Evolutionary conservation across 768 basidiomycete species (phyloP), one percentile per base, ranked within the genome.

Genomic region (Wakefieldia striispora): DNA sequence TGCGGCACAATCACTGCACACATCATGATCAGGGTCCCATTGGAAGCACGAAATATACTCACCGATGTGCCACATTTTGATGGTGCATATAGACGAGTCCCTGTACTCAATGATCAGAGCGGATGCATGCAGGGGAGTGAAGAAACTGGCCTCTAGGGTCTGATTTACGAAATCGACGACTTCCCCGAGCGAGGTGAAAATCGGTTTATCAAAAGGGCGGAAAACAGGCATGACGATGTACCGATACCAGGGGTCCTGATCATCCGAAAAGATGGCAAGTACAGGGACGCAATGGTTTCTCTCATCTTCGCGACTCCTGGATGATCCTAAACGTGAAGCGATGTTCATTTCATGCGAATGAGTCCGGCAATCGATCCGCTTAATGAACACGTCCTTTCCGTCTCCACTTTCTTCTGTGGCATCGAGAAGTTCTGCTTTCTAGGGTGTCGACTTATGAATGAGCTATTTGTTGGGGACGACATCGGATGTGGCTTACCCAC

Each of bases 61-160:
- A 71, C 73, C 71, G 53, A 47, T 73, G 71, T 6, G 66, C 66
- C n/a, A 74, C 59, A 31, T 60, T 56, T 39, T 64, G 61, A 10
- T 61, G 19, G 41, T 75, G 73, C 38, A 74, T 65, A 40, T 69
- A 75, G 13, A 54, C 55, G 1, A 73, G 47, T 2, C 70, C 70
- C 70, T 73, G 16, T 3, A 11, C 0, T 1, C 3, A 3, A n/a
- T 0, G 16, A 11, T 57, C 2, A 57, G 27, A 2, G 12, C 3
- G 2, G 4, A n/a, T 2, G 20, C 17, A 27, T 7, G 26, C 26
- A 10, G 10, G 26, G 6, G 3, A 27, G 12, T 10, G 9, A 27
- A 23, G 26, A 10, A 27, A 27, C 38, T 27, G 3, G 52, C 68
- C 31, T 68, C 65, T 1, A 69, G 48, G 0, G 62, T 54, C 35